phyloP scores from a whole-genome alignment of 2,329 filamentous ascomycete genomes.

The Arthrobotrys sinensis region DNA sequence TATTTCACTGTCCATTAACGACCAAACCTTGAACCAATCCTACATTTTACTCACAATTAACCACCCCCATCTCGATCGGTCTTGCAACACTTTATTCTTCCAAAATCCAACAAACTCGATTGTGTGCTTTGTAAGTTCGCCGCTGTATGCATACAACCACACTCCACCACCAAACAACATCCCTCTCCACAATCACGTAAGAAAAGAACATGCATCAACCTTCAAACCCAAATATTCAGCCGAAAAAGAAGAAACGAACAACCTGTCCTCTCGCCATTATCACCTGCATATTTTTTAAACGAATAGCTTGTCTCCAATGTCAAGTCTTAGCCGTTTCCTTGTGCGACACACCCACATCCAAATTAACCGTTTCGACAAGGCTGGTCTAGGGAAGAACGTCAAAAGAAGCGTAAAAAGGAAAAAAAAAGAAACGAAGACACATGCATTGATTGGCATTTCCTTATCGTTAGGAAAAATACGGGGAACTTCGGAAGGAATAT shows the following conservation, averaged over 20 bases:
- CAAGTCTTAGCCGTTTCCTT: no score
- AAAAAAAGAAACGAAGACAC: neutral
- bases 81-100: neutral
- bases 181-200: no score
- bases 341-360: neutral
- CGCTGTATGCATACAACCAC: neutral
- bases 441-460: neutral
- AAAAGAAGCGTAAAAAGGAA: conserved; percentile 3
- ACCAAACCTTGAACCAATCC: no score
- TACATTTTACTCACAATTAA: no score
- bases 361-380: conserved; percentile 24
- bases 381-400: neutral
- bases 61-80: no score
- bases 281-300: neutral
- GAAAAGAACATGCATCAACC: neutral
- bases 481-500: conserved; percentile 11
- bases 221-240: neutral
- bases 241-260: neutral
- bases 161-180: no score
- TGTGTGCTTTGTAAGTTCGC: neutral
- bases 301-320: neutral
- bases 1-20: no score
- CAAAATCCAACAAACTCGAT: conserved; percentile 1
- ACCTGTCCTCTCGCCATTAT: conserved; percentile 11
- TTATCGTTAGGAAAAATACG: conserved; percentile 8